Base-by-base conservation (phyloP, 768 basidiomycete genomes). In the Rhizopogon vulgaris region DNA sequence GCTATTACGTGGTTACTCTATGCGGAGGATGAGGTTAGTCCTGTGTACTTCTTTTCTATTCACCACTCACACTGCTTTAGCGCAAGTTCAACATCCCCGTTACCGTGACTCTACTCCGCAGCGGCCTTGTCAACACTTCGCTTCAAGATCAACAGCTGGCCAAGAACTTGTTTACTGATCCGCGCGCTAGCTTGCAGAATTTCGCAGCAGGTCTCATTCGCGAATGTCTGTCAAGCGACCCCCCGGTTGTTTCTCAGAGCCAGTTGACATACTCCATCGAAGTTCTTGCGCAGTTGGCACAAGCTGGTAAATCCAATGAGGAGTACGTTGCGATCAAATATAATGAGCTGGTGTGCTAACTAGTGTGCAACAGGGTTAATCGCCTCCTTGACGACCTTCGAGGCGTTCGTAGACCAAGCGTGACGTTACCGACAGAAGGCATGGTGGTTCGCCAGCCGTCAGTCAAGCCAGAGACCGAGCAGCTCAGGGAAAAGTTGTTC, bases 81-180 rank as follows among this genome's bases (percentile, higher is more conserved):
- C 91, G 96, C 60, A 99, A 99, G 71, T 88, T 90, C 71, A 97
- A 97, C 63, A 85, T 98, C 10, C 82, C 93, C 10, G 95, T 96
- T 57, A 96, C 94, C 0, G 83, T 91, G 27, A 89, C 91, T 1
- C 78, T 99, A 36, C 73, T 98, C 49, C 83, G 87, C 40, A 89
- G 89, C 49, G 84, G 88, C 46, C 79, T 98, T 22, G 78, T 99
- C 64, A 82, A 79, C 56, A 74, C 83, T 30, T 72, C 74, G 14
- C 80, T 93, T 36, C 85, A 92, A 63, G 96, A 99, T 67, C 84
- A 88, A 56, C 91, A 94, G 65, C 73, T 99, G 37, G 92, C 93
- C 24, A 93, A 94, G 66, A 79, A 85, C 55, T 71, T 97, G 54
- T 78, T 80, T 59, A 82, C 83, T 12, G 88, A 94, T 57, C 82